These are phyloP conservation scores for Pythium phragmitis DNA, from an alignment of 352 stramenopile species.

Conservation along the genomic window DNA sequence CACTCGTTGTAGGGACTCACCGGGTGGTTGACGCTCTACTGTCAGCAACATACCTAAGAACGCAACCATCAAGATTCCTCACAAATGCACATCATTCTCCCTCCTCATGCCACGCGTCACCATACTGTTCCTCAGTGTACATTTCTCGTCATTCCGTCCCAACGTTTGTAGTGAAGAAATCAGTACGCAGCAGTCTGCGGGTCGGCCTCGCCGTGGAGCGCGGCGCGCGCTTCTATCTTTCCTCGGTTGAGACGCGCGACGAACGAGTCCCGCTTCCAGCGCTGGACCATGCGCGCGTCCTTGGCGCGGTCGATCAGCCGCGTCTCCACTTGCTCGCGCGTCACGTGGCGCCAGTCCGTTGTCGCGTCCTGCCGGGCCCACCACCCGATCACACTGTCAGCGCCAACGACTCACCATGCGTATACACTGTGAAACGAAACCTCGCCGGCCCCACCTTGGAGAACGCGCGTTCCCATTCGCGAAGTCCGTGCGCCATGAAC, in stretches of 20 bases:
- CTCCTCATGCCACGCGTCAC: background rate
- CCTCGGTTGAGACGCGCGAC: slow-evolving; percentile 76
- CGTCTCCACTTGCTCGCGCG: slow-evolving; percentile 50
- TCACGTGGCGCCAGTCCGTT: slow-evolving; percentile 59
- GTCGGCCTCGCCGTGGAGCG: slow-evolving; percentile 12
- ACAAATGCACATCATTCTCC: background rate
- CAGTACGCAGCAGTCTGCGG: slow-evolving; percentile 16
- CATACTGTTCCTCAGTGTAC: slow-evolving; percentile 2
- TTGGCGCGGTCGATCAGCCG: slow-evolving; percentile 57
- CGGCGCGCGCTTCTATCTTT: slow-evolving; percentile 58
- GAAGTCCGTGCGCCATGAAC: slow-evolving; percentile 48
- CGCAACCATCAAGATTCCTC: background rate
- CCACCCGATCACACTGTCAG: background rate
- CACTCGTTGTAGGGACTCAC: slow-evolving; percentile 13
- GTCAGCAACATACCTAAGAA: background rate
- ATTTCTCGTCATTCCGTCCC: background rate
- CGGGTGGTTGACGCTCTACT: background rate
- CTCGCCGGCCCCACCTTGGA: slow-evolving; percentile 31
- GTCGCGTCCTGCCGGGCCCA: slow-evolving; percentile 37
- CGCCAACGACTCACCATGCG: background rate
- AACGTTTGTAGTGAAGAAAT: background rate
- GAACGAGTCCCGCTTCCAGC: slow-evolving; percentile 83
- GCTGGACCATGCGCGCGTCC: slow-evolving; percentile 39
- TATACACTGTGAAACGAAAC: background rate
- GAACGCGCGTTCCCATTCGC: slow-evolving; percentile 56